Evolutionary conservation across 257 asterid species (phyloP).

Genomic region (Ilex aquifolium): DNA sequence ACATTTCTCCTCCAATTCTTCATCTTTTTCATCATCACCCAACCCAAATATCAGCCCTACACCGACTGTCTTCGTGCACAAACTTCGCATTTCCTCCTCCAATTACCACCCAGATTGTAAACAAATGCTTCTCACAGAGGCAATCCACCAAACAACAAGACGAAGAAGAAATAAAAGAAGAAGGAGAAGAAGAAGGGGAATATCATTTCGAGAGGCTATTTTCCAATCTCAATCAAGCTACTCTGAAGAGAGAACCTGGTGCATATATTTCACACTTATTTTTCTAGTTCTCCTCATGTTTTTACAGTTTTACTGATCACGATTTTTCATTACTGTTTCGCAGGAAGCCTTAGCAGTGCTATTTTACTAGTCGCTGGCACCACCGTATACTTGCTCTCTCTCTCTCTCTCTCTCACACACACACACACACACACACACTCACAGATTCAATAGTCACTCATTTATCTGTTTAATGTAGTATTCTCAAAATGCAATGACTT

Average conservation of each 20-base stretch:
- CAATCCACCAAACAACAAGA: constrained; percentile 1
- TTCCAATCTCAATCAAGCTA: constrained; percentile 79
- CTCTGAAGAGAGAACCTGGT: constrained; percentile 86
- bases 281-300: constrained; percentile 7
- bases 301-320: constrained; percentile 8
- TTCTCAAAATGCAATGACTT: too few species aligned
- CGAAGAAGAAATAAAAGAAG: neutral
- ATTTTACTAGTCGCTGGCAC: constrained; percentile 94
- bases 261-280: constrained; percentile 6
- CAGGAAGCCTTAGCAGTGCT: constrained; percentile 90
- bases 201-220: constrained; percentile 64
- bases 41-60: neutral
- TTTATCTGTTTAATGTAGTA: too few species aligned
- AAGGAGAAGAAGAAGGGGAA: constrained; percentile 30
- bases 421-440: too few species aligned
- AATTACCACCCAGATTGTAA: too few species aligned
- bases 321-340: neutral
- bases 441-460: too few species aligned
- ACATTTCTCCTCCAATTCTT: neutral
- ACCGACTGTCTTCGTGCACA: neutral
- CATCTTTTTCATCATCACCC: neutral
- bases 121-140: constrained; percentile 42
- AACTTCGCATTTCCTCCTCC: too few species aligned
- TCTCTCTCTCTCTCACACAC: neutral
- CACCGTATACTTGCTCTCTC: constrained; percentile 54